Evolutionary conservation across 2,329 filamentous ascomycete genomes (phyloP).

Genomic region (Fusarium palustre): DNA sequence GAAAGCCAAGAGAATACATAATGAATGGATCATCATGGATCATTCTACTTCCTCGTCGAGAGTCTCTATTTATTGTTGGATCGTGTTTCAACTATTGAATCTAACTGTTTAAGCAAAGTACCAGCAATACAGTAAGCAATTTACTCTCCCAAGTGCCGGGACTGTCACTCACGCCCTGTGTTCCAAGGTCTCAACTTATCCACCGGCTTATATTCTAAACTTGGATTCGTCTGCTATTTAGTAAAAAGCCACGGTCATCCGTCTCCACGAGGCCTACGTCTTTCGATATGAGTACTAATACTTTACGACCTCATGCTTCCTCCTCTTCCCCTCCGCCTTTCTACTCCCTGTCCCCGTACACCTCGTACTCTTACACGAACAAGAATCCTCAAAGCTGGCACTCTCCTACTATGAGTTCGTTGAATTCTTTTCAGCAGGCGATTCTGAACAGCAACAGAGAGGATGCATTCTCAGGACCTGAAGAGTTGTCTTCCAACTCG

Average conservation of each 20-base stretch:
- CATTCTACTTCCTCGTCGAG: not conserved
- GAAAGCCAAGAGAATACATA: slow-evolving; percentile 1
- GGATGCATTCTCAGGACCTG: slow-evolving; percentile 25
- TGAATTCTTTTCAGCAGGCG: slow-evolving; percentile 18
- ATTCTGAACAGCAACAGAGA: slow-evolving; percentile 21
- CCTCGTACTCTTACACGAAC: slow-evolving; percentile 29
- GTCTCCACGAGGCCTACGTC: slow-evolving; percentile 25
- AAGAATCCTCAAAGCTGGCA: slow-evolving; percentile 34
- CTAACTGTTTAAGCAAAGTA: not conserved
- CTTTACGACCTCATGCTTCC: slow-evolving; percentile 18
- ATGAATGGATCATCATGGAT: slow-evolving; percentile 6
- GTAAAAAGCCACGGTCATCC: not conserved
- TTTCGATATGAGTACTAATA: slow-evolving; percentile 20
- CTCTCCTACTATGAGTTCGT: slow-evolving; percentile 27
- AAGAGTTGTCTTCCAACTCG: slow-evolving; percentile 40
- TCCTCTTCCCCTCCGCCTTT: slow-evolving; percentile 23
- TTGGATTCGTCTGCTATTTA: not conserved
- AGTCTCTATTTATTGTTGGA: not conserved
- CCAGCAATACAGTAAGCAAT: slow-evolving; percentile 23
- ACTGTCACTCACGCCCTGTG: slow-evolving; percentile 4
- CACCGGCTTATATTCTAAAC: slow-evolving; percentile 10
- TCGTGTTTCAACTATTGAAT: not conserved
- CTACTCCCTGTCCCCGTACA: slow-evolving; percentile 33
- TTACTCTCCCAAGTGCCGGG: slow-evolving; percentile 18
- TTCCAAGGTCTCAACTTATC: not conserved